phyloP scores from a whole-genome alignment of 345 rosid species.

The Ricinus communis region DNA sequence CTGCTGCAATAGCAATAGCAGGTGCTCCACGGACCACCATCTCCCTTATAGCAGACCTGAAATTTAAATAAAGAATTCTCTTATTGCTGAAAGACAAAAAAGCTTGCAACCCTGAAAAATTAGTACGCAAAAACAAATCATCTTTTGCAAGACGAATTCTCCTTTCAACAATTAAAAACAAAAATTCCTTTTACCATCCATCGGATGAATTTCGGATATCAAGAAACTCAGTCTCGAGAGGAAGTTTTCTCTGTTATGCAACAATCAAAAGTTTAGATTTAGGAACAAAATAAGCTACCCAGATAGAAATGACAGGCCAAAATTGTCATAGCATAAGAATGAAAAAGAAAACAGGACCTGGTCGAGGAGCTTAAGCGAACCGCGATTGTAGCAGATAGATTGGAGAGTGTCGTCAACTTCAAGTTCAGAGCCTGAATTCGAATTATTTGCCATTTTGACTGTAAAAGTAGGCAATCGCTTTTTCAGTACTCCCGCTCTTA shows the following conservation, averaged over 20 bases:
- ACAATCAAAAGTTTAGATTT: not conserved
- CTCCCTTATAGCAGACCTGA: conserved; percentile 82
- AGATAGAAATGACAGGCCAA: not conserved
- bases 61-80: not conserved
- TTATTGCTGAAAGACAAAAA: not conserved
- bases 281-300: not conserved
- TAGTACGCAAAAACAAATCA: not conserved
- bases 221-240: conserved; percentile 63
- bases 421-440: too few species aligned
- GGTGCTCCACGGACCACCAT: conserved; percentile 99
- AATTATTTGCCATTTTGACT: not conserved
- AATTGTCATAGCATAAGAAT: not conserved
- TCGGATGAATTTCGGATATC: conserved; percentile 57
- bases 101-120: not conserved
- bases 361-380: conserved; percentile 68
- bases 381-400: conserved; percentile 63
- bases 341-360: conserved; percentile 36
- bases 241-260: conserved; percentile 77
- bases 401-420: conserved; percentile 39
- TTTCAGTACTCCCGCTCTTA: too few species aligned
- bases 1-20: conserved; percentile 93
- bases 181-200: conserved; percentile 98
- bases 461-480: not conserved
- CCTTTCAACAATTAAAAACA: too few species aligned
- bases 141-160: not conserved